These are phyloP conservation scores for Irpex sp. DNA, from an alignment of 1,284 basidiomycete species.

Conservation along the genomic window DNA sequence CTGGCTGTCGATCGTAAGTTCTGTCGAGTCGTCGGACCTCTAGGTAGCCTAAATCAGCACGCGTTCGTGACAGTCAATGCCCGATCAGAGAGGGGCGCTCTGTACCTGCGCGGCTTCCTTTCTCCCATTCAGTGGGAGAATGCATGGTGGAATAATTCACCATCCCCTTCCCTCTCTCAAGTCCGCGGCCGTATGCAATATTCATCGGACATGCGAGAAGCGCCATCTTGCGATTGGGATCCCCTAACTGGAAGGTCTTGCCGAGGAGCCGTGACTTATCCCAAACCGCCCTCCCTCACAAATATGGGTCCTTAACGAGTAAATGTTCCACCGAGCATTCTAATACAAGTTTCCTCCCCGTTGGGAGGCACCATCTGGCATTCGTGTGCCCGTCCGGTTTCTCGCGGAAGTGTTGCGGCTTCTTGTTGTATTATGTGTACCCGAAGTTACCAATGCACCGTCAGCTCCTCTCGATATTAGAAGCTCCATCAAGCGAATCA, in stretches of 20 bases:
- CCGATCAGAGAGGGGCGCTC: slow-evolving; percentile 1
- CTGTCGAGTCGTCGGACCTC: neutral
- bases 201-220: neutral
- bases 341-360: slow-evolving; percentile 5
- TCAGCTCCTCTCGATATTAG: slow-evolving; percentile 2
- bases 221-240: slow-evolving; percentile 9
- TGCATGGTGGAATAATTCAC: neutral
- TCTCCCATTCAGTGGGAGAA: neutral
- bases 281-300: slow-evolving; percentile 8
- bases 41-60: neutral
- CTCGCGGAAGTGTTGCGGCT: slow-evolving; percentile 16
- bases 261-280: slow-evolving; percentile 14
- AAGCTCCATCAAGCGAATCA: slow-evolving; percentile 6
- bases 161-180: neutral
- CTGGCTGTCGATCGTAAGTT: neutral
- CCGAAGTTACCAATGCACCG: slow-evolving; percentile 3
- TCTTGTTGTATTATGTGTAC: slow-evolving; percentile 16
- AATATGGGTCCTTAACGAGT: slow-evolving; percentile 7
- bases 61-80: neutral
- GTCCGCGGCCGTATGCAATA: neutral
- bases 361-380: slow-evolving; percentile 9
- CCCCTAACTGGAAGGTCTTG: slow-evolving; percentile 12
- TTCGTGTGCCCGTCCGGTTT: slow-evolving; percentile 5
- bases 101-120: neutral
- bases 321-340: slow-evolving; percentile 8